A percentile compares a stretch with the other conserved stretches of the same genome.
Conservation (phyloP, 164 flowering plant species). For the Cinnamomum chago region DNA sequence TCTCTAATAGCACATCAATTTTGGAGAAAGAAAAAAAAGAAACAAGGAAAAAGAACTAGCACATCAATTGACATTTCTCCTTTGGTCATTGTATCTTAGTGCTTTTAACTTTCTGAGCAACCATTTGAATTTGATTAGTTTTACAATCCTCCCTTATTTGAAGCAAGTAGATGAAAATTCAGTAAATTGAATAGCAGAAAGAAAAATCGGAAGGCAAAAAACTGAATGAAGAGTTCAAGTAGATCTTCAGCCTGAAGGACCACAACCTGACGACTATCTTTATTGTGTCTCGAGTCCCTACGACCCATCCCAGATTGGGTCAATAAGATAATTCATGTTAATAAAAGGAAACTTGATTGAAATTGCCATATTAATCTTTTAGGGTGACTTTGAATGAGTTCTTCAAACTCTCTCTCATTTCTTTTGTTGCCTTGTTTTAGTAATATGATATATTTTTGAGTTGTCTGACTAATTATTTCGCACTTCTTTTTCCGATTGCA, state of each 20-base stretch:
- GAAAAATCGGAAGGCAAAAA: background rate
- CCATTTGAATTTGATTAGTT: too few species aligned
- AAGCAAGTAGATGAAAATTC: background rate
- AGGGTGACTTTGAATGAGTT: background rate
- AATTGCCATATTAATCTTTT: too few species aligned
- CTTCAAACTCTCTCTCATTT: background rate
- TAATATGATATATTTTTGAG: background rate
- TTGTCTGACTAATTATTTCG: background rate
- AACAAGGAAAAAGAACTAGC: too few species aligned
- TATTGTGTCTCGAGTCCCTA: background rate
- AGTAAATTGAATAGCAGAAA: background rate
- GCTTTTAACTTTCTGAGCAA: too few species aligned
- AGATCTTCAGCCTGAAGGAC: background rate
- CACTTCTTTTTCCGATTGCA: slow-evolving; percentile 23
- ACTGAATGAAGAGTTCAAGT: background rate
- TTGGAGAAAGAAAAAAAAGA: too few species aligned
- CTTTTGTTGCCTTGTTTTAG: background rate
- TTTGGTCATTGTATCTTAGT: too few species aligned
- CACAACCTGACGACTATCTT: background rate
- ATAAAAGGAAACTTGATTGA: too few species aligned
- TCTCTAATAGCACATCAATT: too few species aligned
- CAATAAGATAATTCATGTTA: background rate
- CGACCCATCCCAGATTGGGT: background rate
- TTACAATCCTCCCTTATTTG: too few species aligned
- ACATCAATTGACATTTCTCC: too few species aligned